phyloP scores from a whole-genome alignment of 768 basidiomycete genomes.

The Auricularia sp. region DNA sequence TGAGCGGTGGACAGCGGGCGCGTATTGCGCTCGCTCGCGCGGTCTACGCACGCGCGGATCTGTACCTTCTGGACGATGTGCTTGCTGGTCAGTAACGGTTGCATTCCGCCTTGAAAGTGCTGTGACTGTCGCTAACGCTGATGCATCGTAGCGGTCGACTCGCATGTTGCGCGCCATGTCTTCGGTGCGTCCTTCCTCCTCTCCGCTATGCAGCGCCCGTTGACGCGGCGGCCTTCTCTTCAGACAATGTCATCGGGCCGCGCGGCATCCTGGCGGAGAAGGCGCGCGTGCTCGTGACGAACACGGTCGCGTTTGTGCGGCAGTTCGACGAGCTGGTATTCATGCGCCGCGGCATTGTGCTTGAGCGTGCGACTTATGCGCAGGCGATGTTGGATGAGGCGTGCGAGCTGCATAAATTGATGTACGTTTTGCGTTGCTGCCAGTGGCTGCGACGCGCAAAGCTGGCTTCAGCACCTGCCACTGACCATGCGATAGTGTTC shows the following conservation, averaged over 20 bases:
- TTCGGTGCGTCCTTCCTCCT: conserved; percentile 41
- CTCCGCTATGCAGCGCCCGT: background rate
- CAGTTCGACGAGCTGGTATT: conserved; percentile 68
- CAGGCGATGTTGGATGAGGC: conserved; percentile 49
- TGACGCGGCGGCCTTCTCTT: conserved; percentile 6
- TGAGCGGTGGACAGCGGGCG: conserved; percentile 75
- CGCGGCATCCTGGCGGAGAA: conserved; percentile 72
- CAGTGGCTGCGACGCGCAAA: no score
- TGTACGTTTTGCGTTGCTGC: conserved; percentile 37
- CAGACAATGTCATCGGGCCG: conserved; percentile 82
- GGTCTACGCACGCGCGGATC: conserved; percentile 84
- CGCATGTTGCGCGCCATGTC: conserved; percentile 80
- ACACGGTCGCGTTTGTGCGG: conserved; percentile 73
- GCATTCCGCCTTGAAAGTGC: no score
- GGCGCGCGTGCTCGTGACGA: conserved; percentile 79
- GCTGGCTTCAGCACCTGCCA: background rate
- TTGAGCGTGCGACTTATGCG: conserved; percentile 63
- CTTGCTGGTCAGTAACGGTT: conserved; percentile 23
- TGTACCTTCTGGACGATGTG: conserved; percentile 88
- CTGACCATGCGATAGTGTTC: conserved; percentile 11
- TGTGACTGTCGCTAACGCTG: no score
- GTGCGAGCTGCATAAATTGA: conserved; percentile 61
- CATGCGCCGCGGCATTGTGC: conserved; percentile 71
- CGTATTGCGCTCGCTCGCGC: conserved; percentile 78
- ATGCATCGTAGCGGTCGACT: conserved; percentile 55